Conservation (phyloP, 2,329 filamentous ascomycete genomes). For the Fusarium begoniae region DNA sequence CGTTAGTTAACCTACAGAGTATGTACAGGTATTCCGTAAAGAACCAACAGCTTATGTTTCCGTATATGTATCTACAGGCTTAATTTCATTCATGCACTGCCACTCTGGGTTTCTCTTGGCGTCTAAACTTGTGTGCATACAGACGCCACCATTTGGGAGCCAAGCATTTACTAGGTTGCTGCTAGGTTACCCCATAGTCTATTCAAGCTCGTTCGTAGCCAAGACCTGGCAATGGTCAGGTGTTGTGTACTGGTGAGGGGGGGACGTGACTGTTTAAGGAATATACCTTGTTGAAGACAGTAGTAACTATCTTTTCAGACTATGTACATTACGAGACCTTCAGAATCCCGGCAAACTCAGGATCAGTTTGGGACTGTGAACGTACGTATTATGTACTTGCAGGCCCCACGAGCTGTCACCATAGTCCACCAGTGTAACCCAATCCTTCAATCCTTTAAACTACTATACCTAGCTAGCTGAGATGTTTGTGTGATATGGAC, state of each 20-base stretch:
- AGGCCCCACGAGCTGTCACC: not conserved
- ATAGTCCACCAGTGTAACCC: not conserved
- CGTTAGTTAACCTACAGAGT: not conserved
- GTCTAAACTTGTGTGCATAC: conserved; percentile 3
- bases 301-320: not conserved
- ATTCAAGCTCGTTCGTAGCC: conserved; percentile 27
- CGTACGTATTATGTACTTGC: too few relatives aligned
- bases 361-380: not conserved
- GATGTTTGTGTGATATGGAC: not conserved
- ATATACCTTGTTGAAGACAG: not conserved
- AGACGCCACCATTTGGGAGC: conserved; percentile 33
- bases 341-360: not conserved
- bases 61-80: not conserved
- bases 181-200: conserved; percentile 18
- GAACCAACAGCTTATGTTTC: not conserved
- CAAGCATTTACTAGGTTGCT: conserved; percentile 26
- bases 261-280: not conserved
- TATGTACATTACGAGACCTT: not conserved
- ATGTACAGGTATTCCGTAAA: not conserved
- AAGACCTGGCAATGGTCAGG: conserved; percentile 36
- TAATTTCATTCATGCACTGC: conserved; percentile 21
- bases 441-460: not conserved
- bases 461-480: not conserved
- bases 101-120: conserved; percentile 23
- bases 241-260: conserved; percentile 8